Evolutionary conservation across 2,329 filamentous ascomycete species (phyloP).

Genomic region (Aspergillus sp.): DNA sequence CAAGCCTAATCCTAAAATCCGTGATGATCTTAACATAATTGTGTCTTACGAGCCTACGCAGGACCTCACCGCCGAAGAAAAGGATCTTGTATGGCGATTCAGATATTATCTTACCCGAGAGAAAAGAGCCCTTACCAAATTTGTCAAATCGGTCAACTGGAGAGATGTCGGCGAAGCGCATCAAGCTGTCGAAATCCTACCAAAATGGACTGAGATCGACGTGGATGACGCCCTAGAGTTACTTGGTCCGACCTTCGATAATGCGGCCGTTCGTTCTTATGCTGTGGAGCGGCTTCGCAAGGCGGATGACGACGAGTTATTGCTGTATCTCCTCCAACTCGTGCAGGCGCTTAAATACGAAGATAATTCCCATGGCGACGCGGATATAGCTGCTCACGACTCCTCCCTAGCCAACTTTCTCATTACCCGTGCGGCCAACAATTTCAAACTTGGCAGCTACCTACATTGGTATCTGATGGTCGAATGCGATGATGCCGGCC

Average conservation of each 20-base stretch:
- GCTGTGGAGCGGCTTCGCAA: conserved; percentile 90
- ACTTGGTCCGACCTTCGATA: conserved; percentile 88
- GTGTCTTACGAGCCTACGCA: conserved; percentile 93
- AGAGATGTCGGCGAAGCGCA: conserved; percentile 78
- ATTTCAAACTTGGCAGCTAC: conserved; percentile 89
- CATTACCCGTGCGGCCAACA: conserved; percentile 81
- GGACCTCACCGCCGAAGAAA: conserved; percentile 82
- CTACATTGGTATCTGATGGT: conserved; percentile 99
- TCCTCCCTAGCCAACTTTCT: conserved; percentile 88
- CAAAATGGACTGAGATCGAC: conserved; percentile 95
- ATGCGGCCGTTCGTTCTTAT: conserved; percentile 82
- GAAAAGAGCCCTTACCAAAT: conserved; percentile 90
- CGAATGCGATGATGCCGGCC: conserved; percentile 82
- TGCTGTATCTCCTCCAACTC: conserved; percentile 87
- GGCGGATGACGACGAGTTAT: conserved; percentile 85
- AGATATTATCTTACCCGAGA: conserved; percentile 90
- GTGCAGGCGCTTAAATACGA: conserved; percentile 97
- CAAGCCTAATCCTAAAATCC: conserved; percentile 92
- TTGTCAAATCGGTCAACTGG: conserved; percentile 98
- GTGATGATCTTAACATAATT: conserved; percentile 88
- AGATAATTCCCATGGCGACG: conserved; percentile 63
- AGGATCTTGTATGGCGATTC: conserved; percentile 97
- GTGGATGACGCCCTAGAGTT: conserved; percentile 95
- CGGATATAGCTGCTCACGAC: conserved; percentile 65
- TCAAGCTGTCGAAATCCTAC: conserved; percentile 84